A percentile compares a stretch with the other conserved stretches of the same genome.
Conservation (phyloP, 257 asterid species). For the Osmanthus fragrans region DNA sequence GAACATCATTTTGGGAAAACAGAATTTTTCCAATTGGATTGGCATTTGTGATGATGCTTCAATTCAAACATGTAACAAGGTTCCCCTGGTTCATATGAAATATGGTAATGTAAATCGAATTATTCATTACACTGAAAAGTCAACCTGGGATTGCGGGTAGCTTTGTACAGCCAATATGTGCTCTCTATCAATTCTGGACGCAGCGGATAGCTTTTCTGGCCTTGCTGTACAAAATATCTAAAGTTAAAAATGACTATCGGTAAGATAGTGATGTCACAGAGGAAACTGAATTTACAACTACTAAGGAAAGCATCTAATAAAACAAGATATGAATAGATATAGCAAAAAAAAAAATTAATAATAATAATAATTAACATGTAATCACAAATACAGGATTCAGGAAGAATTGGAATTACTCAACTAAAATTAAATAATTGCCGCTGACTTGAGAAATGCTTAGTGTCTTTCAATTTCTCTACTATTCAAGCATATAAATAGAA, state of each 20-base stretch:
- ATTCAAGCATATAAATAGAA: not conserved
- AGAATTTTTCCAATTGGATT: not conserved
- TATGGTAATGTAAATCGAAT: not conserved
- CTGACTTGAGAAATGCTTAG: too few species aligned
- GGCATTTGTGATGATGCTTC: not conserved
- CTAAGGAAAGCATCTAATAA: not conserved
- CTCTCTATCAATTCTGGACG: slow-evolving; percentile 98
- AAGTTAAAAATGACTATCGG: slow-evolving; percentile 18
- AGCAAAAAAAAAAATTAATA: too few species aligned
- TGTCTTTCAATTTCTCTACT: too few species aligned
- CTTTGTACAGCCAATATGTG: slow-evolving; percentile 98
- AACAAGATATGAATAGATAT: not conserved
- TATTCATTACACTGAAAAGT: slow-evolving; percentile 20
- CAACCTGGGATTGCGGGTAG: slow-evolving; percentile 92
- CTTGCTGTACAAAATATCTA: slow-evolving; percentile 62
- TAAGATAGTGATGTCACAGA: slow-evolving; percentile 14
- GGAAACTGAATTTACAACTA: not conserved
- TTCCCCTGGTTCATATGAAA: not conserved
- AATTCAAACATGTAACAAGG: not conserved
- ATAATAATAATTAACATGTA: not conserved
- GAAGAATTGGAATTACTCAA: not conserved
- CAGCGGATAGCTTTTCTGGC: slow-evolving; percentile 95
- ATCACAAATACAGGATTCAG: not conserved
- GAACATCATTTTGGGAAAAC: not conserved
- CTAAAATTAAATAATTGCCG: not conserved